Conservation (phyloP, 495 filamentous ascomycete species). For the Delitschia confertaspora region DNA sequence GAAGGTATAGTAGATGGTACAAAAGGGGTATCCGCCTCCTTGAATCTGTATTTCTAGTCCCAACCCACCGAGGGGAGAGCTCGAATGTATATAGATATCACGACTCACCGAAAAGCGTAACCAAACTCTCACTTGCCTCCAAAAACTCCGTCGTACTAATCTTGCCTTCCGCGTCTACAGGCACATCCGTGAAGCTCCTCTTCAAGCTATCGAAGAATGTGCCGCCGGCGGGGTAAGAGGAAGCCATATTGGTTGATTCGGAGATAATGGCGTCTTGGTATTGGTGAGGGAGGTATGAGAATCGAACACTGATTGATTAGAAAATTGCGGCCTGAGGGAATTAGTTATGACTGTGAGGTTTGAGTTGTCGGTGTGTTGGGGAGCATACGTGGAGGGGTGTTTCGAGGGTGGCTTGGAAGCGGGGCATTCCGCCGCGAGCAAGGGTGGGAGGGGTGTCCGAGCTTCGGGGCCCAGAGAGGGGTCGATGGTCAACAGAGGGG, state of each 20-base stretch:
- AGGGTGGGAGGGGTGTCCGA: no score
- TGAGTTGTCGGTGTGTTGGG: background rate
- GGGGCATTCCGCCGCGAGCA: no score
- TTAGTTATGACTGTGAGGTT: background rate
- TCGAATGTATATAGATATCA: constrained; percentile 21
- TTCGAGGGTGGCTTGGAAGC: no score
- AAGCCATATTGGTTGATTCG: constrained; percentile 20
- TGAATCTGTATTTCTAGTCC: no score
- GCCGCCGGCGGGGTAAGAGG: constrained; percentile 46
- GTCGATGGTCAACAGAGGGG: no score
- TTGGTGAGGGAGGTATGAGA: no score
- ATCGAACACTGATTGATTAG: background rate
- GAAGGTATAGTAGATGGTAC: background rate
- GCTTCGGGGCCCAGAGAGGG: no score
- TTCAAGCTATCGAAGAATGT: constrained; percentile 82
- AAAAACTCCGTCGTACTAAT: constrained; percentile 83
- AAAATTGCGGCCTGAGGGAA: background rate
- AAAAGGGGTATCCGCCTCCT: no score
- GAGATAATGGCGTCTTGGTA: background rate
- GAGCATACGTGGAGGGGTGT: no score
- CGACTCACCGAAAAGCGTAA: constrained; percentile 85
- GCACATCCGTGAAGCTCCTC: constrained; percentile 72
- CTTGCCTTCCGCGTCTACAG: constrained; percentile 58
- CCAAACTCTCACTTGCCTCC: constrained; percentile 77
- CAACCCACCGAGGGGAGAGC: constrained; percentile 1